Evolutionary conservation across 805 yeast species (phyloP).

Genomic region (Danielozyma ontarioensis): DNA sequence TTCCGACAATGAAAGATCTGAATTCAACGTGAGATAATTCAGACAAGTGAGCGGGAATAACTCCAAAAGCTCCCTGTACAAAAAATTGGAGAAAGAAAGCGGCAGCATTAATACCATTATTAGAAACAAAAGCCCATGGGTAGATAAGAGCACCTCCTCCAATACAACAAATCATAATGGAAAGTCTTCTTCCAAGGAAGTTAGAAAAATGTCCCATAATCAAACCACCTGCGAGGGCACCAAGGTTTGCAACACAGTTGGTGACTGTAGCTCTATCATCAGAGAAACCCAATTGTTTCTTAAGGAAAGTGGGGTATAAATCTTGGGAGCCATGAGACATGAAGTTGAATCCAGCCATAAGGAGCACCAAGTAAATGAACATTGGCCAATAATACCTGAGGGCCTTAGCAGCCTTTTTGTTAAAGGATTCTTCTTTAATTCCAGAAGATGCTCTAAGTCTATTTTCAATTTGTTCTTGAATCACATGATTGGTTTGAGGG

Average conservation of each 20-base stretch:
- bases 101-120: slow-evolving; percentile 48
- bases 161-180: slow-evolving; percentile 46
- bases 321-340: slow-evolving; percentile 75
- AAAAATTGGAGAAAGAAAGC: slow-evolving; percentile 58
- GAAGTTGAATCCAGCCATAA: slow-evolving; percentile 69
- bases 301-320: slow-evolving; percentile 59
- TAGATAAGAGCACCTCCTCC: slow-evolving; percentile 58
- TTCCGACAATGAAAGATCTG: slow-evolving; percentile 59
- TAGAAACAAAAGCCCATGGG: slow-evolving; percentile 39
- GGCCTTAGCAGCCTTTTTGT: slow-evolving; percentile 5
- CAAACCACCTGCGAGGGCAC: slow-evolving; percentile 65
- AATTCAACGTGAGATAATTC: slow-evolving; percentile 61
- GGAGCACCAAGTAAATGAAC: slow-evolving; percentile 24
- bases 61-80: slow-evolving; percentile 71
- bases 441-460: slow-evolving; percentile 3
- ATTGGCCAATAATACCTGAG: slow-evolving; percentile 25
- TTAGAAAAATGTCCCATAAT: slow-evolving; percentile 55
- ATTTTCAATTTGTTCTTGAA: slow-evolving; percentile 2
- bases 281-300: slow-evolving; percentile 45
- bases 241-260: slow-evolving; percentile 58
- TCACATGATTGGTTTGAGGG: slow-evolving; percentile 6
- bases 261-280: slow-evolving; percentile 51
- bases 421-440: slow-evolving; percentile 4
- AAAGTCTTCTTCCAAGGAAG: slow-evolving; percentile 55
- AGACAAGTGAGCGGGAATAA: slow-evolving; percentile 55